Conservation (phyloP, 2,329 filamentous ascomycete species). For the Albophoma yamanashiensis region DNA sequence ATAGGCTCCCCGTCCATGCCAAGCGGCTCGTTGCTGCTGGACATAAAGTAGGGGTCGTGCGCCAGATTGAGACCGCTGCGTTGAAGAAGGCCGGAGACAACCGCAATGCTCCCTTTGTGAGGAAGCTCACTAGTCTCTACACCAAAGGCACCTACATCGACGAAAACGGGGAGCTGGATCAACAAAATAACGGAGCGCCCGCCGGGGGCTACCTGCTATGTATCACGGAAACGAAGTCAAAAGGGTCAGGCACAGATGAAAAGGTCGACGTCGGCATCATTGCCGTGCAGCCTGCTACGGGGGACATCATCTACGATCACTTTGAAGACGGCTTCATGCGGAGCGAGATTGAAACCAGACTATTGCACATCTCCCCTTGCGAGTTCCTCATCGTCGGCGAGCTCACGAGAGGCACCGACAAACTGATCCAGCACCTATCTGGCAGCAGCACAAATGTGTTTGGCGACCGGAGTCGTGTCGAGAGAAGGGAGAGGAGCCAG, state of each 20-base stretch:
- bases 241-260: conserved; percentile 76
- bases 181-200: conserved; percentile 32
- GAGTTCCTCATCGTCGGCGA: conserved; percentile 91
- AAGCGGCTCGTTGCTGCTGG: conserved; percentile 87
- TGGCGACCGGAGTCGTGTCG: conserved; percentile 79
- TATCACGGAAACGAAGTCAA: conserved; percentile 76
- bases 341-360: conserved; percentile 87
- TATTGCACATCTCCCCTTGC: conserved; percentile 90
- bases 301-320: conserved; percentile 89
- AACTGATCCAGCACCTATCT: conserved; percentile 81
- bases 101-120: conserved; percentile 79
- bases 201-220: conserved; percentile 84
- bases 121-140: conserved; percentile 92
- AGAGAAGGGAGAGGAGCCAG: conserved; percentile 64
- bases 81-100: conserved; percentile 94
- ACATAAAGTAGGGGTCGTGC: conserved; percentile 90
- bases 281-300: conserved; percentile 89
- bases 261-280: conserved; percentile 86
- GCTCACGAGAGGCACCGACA: conserved; percentile 82
- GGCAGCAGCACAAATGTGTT: conserved; percentile 87
- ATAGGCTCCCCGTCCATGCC: conserved; percentile 83
- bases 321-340: conserved; percentile 98
- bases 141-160: conserved; percentile 98
- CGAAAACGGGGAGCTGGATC: conserved; percentile 72
- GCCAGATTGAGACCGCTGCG: conserved; percentile 90